Evolutionary conservation across 352 stramenopile genomes (phyloP).

Genomic region (Phytophthora palmivora): DNA sequence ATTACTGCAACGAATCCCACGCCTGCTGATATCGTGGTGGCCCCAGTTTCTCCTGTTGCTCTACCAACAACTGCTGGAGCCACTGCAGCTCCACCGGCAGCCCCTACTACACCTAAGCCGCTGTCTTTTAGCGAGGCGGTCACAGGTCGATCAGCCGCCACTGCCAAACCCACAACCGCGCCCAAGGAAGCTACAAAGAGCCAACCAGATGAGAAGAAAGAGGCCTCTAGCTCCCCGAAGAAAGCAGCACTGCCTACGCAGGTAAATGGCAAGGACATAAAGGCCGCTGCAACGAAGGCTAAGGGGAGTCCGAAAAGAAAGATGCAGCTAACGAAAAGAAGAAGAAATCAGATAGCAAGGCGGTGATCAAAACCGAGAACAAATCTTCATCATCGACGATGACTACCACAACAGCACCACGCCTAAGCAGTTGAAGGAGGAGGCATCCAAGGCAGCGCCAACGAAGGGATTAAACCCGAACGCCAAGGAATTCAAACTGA

Average conservation of each 20-base stretch:
- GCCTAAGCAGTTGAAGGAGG: slow-evolving; percentile 23
- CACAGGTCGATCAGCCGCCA: slow-evolving; percentile 44
- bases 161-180: slow-evolving; percentile 10
- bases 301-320: slow-evolving; percentile 37
- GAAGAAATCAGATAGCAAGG: slow-evolving; percentile 24
- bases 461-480: slow-evolving; percentile 88
- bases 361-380: slow-evolving; percentile 21
- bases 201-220: slow-evolving; percentile 29
- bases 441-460: slow-evolving; percentile 23
- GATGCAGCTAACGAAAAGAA: slow-evolving; percentile 33
- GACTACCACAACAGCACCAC: slow-evolving; percentile 20
- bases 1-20: slow-evolving; percentile 21
- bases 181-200: slow-evolving; percentile 10
- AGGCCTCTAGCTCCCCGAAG: slow-evolving; percentile 9
- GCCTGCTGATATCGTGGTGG: slow-evolving; percentile 9
- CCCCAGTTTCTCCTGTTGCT: slow-evolving; percentile 10
- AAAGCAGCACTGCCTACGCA: slow-evolving; percentile 21
- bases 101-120: slow-evolving; percentile 45
- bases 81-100: slow-evolving; percentile 1
- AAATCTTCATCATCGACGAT: slow-evolving; percentile 22
- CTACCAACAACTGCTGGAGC: slow-evolving; percentile 18
- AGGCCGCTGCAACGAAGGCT: slow-evolving; percentile 21
- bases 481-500: slow-evolving; percentile 90
- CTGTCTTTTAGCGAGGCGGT: slow-evolving; percentile 81
- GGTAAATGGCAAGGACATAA: slow-evolving; percentile 30